Base-by-base conservation (phyloP, 306 rosid species). In the Adenanthera pavonina region DNA sequence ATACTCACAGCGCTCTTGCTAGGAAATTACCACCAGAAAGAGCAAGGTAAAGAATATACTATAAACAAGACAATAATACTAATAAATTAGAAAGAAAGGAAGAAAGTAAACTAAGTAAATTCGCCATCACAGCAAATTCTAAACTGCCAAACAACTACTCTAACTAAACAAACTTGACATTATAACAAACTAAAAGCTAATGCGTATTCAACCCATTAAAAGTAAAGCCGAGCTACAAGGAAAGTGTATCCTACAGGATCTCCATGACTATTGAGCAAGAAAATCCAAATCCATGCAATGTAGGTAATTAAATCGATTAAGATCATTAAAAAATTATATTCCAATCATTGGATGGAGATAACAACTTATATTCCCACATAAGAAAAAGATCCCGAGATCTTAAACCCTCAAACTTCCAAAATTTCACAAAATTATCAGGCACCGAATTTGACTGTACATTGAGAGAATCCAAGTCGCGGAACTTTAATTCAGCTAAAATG, bases 201-300 rank as follows among this genome's bases (percentile, higher is more conserved):
- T 7, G 13, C 30, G 14, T 60, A 51, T 4, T 51, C 56, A 80
- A 62, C 66, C 8, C 17, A 19, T 51, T 5, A 57, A 46, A 48
- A 61, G 17, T 46, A 64, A 86, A 56, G 20, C 25, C n/a, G 74
- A 83, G 69, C 80, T 72, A 77, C 59, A 67, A 74, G 5, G 34
- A 54, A 66, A 30, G 34, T 20, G 40, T 1, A 74, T 19, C 69
- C 40, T 17, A 72, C 33, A 35, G 36, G 78, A 80, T 71, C 83
- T 72, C 43, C 34, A 47, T 56, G 14, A 53, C 20, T 13, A 11
- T 44, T 59, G 40, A 56, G 40, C 54, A 56, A 41, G 52, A 12
- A n/a, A 47, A 73, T 30, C 43, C 54, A 78, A 83, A 84, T 79
- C 72, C 66, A 68, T 33, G 41, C 46, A 74, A 73, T 82, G 74